phyloP scores from a whole-genome alignment of 352 stramenopile species.

The Pythium aphanidermatum region DNA sequence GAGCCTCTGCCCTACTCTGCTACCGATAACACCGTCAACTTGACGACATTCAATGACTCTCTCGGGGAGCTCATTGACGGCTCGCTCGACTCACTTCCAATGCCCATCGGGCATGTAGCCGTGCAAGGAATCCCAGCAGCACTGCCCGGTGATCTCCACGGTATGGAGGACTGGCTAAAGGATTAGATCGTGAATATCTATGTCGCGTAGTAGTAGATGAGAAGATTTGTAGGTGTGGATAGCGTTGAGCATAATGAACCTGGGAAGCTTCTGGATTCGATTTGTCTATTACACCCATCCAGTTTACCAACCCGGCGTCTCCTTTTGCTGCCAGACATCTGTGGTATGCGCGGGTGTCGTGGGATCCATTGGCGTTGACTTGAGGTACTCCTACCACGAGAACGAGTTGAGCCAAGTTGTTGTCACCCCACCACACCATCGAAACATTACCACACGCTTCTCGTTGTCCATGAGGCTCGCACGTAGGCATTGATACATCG shows the following conservation, averaged over 20 bases:
- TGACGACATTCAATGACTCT: constrained; percentile 32
- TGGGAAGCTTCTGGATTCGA: neutral
- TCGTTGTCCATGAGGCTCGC: constrained; percentile 74
- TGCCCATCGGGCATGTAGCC: constrained; percentile 62
- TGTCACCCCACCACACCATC: neutral
- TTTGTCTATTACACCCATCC: neutral
- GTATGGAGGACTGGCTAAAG: constrained; percentile 77
- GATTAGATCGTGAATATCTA: constrained; percentile 35
- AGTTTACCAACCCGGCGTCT: constrained; percentile 60
- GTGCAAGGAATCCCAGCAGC: constrained; percentile 35
- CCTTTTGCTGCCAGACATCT: constrained; percentile 61
- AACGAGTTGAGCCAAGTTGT: neutral
- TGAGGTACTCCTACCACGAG: constrained; percentile 46
- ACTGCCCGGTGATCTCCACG: constrained; percentile 62
- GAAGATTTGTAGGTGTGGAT: no score
- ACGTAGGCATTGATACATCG: constrained; percentile 79
- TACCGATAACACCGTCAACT: constrained; percentile 18
- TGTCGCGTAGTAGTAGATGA: no score
- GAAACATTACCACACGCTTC: constrained; percentile 38
- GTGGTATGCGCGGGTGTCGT: constrained; percentile 42
- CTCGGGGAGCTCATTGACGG: constrained; percentile 50
- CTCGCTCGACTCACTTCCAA: constrained; percentile 46
- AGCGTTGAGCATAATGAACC: no score
- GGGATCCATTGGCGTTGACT: constrained; percentile 57
- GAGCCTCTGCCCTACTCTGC: constrained; percentile 40